Base-by-base conservation (phyloP, 2,329 filamentous ascomycete species). In the Myriosclerotinia duriaeana region DNA sequence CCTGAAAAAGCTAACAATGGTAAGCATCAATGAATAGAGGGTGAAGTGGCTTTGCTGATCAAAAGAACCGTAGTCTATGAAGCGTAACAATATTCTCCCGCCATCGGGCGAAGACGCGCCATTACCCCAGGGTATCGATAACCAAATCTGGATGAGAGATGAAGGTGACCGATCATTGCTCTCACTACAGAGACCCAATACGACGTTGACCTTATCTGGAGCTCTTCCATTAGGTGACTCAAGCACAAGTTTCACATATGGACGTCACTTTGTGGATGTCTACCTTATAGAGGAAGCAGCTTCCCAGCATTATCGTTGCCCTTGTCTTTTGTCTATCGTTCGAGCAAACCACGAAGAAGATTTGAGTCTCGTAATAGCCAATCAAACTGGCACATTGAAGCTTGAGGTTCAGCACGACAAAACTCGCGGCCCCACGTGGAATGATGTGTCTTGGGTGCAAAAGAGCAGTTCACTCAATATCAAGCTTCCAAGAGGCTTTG, bases 131-230 rank as follows among this genome's bases (percentile, higher is more conserved):
- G 87, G 88, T 1, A 87, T 94, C 68, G 90, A 97, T 74, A 91
- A 91, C 64, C 87, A 85, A 0, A 89, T 96, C 50, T 97, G 92
- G 92, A 76, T 93, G 20, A 84, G 88, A 66, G 95, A 96, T 73
- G 71, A 73, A 50, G 75, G 74, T 11, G 72, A 73, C 52, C 66
- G 68, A 64, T 73, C 73, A 6, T 62, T 66, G 75, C 54, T 74
- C 15, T 66, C 72, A 53, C 71, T 70, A 65, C 73, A 75, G 55
- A 70, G 72, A 53, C 67, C 67, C 8, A 71, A 56, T 52, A 66
- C 69, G 11, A 50, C 78, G 65, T 80, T 77, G 62, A 80, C 77
- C 66, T 80, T 84, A 73, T 80, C 89, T 2, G 87, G 92, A 66
- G 84, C 87, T 15, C 84, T 97, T 70, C 92, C 92, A 0, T 78